phyloP scores from a whole-genome alignment of 352 stramenopile species.

The Aphanomyces cochlioides region DNA sequence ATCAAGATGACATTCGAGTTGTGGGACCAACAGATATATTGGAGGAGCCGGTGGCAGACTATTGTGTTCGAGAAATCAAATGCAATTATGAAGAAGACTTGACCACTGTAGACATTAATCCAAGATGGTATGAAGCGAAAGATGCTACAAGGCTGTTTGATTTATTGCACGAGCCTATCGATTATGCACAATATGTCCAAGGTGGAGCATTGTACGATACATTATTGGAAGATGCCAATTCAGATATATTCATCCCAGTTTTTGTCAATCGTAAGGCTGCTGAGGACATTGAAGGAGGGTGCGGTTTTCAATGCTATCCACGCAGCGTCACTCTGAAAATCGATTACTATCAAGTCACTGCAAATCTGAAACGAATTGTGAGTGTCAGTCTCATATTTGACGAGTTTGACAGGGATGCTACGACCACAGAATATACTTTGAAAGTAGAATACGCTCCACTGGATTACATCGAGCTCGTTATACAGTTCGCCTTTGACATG shows the following conservation, averaged over 20 bases:
- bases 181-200: constrained; percentile 82
- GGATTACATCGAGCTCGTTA: constrained; percentile 94
- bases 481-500: constrained; percentile 94
- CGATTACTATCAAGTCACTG: constrained; percentile 92
- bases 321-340: constrained; percentile 90
- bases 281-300: constrained; percentile 77
- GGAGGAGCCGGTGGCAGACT: constrained; percentile 86
- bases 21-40: constrained; percentile 87
- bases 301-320: constrained; percentile 89
- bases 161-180: constrained; percentile 88
- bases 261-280: constrained; percentile 84
- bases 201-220: constrained; percentile 71
- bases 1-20: constrained; percentile 92
- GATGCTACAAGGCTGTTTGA: constrained; percentile 87
- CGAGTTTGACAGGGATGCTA: constrained; percentile 91
- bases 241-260: constrained; percentile 94
- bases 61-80: constrained; percentile 84
- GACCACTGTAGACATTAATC: constrained; percentile 79
- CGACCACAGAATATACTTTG: constrained; percentile 87
- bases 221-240: constrained; percentile 46
- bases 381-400: constrained; percentile 83
- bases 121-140: constrained; percentile 94
- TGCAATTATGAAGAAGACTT: constrained; percentile 94
- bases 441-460: constrained; percentile 89
- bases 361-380: constrained; percentile 91